Evolutionary conservation across 768 basidiomycete genomes (phyloP), one percentile per base, ranked within the genome.

Genomic region (Hygrocybe punicea): DNA sequence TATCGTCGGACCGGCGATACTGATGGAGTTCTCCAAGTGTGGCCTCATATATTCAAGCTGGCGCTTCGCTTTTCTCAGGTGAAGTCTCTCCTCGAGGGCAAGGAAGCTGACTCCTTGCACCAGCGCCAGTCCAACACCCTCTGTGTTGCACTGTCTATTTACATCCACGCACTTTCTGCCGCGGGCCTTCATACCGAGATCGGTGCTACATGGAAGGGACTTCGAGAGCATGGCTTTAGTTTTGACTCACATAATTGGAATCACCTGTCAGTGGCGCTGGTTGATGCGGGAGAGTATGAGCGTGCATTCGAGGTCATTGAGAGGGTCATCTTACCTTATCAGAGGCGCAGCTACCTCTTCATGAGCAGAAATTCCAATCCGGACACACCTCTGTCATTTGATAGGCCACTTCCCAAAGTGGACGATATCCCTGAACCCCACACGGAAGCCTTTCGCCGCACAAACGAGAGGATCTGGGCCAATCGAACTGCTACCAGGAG

Each of bases 221-320:
- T 91, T 50, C 80, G 81, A 58, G 61, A 69, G 10, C 70, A 76
- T 9, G 90, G 91, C 2, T 88, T 95, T 62, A 77, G 77, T 11
- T 92, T 93, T 68, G 91, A 95, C 67, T 81, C 89, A 11, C 85
- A 89, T 63, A 98, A 97, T 69, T 98, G 93, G 90, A 97, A 96
- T 65, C 85, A 91, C 63, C 78, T 97, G 24, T 80, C 79, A 23
- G 76, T 87, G 9, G 87, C 85, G 13, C 78, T 95, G 21, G 77
- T 93, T 37, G 84, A 89, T 29, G 91, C 89, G 0, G 91, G 90
- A 23, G 83, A 94, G 64, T 73, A 84, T n/a, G 84, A 87, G 62
- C 86, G 86, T 45, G 93, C 91, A 8, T 93, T 95, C 70, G 84
- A 87, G 62, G 77, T 95, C 34, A 69, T 92, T 40, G 91, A 98